Percentiles rank a stretch among this genome's conserved stretches.
Conservation (phyloP, 176 grass and related monocot genomes). For the Guadua angustifolia region DNA sequence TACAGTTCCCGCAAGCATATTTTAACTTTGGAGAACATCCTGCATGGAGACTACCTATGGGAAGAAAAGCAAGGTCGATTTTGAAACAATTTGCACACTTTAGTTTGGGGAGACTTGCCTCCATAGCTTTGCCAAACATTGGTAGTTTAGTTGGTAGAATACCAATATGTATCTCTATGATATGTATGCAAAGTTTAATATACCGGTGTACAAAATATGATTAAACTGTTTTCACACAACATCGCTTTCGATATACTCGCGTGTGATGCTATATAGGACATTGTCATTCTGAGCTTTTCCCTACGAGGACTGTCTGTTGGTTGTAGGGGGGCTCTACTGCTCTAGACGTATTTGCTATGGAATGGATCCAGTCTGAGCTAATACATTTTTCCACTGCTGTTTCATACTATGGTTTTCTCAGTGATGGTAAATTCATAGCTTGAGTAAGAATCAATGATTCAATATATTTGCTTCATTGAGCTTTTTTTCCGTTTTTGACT, state of each 20-base stretch:
- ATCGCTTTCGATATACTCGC: background rate
- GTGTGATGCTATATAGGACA: background rate
- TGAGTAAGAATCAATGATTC: background rate
- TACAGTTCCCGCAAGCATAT: background rate
- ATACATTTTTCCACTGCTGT: slow-evolving; percentile 67
- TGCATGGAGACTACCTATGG: background rate
- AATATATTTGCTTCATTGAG: background rate
- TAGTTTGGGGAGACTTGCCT: background rate
- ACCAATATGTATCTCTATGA: background rate
- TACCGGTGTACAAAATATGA: background rate
- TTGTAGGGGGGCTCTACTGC: slow-evolving; percentile 53
- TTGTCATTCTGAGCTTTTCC: background rate
- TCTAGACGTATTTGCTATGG: slow-evolving; percentile 59
- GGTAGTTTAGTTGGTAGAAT: background rate
- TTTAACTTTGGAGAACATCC: background rate
- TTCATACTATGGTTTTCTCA: slow-evolving; percentile 72
- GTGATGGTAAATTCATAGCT: slow-evolving; percentile 55
- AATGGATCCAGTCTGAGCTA: slow-evolving; percentile 61
- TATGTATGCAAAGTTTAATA: background rate
- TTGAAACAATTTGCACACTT: background rate
- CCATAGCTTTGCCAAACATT: background rate
- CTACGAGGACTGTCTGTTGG: slow-evolving; percentile 14
- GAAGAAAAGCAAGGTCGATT: background rate
- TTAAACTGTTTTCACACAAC: background rate
- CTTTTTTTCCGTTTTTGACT: background rate